A percentile compares a stretch with the other conserved stretches of the same genome.
These are phyloP conservation scores for Scutellaria minor DNA, from an alignment of 257 asterid genomes.

Conservation along the genomic window DNA sequence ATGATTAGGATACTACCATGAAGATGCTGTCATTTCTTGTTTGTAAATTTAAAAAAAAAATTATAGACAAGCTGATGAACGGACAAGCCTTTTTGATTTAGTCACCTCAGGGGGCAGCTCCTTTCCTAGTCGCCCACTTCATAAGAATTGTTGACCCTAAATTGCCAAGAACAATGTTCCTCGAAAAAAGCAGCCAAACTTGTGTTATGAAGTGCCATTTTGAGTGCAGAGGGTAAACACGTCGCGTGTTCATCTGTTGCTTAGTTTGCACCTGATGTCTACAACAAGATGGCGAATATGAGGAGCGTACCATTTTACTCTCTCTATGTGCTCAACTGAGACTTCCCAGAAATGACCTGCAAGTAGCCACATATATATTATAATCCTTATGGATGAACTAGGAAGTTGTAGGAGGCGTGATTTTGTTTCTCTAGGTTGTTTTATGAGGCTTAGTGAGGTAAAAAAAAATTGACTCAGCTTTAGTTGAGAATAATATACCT, in stretches of 20 bases:
- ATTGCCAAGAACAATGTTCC: background rate
- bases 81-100: background rate
- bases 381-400: too few relatives aligned
- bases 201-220: background rate
- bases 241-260: background rate
- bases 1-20: background rate
- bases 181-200: background rate
- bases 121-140: background rate
- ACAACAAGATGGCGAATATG: slow-evolving; percentile 88
- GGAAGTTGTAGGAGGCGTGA: background rate
- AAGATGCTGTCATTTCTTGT: background rate
- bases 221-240: background rate
- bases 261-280: slow-evolving; percentile 67
- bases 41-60: background rate
- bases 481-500: slow-evolving; percentile 47
- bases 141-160: background rate
- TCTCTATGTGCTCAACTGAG: slow-evolving; percentile 68
- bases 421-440: background rate
- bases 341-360: slow-evolving; percentile 83
- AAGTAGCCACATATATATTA: background rate
- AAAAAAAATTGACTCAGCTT: background rate
- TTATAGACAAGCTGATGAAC: background rate
- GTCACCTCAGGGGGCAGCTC: background rate
- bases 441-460: background rate
- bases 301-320: slow-evolving; percentile 98